A percentile compares a stretch with the other conserved stretches of the same genome.
Evolutionary conservation across 2,329 filamentous ascomycete genomes (phyloP).

Genomic region (Pseudocercospora pini-densiflorae): DNA sequence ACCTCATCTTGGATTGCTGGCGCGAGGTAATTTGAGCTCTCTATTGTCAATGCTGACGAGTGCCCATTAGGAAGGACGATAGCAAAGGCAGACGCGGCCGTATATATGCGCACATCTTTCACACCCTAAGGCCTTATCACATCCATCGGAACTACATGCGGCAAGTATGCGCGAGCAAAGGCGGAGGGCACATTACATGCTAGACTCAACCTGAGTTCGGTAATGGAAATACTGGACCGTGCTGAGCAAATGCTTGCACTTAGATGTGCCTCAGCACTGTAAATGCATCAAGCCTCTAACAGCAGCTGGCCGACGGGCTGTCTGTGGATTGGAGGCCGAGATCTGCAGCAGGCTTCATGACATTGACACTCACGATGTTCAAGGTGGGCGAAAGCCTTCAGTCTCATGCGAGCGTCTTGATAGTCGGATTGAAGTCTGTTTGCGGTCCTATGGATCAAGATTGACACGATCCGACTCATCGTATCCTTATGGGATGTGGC

Average conservation of each 20-base stretch:
- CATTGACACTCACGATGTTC: neutral
- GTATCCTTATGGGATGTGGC: neutral
- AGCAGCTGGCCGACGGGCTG: neutral
- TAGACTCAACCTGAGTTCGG: neutral
- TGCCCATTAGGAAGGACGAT: neutral
- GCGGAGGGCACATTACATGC: neutral
- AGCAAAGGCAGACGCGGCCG: neutral
- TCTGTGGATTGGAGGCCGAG: neutral
- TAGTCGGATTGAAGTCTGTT: neutral
- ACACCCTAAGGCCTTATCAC: neutral
- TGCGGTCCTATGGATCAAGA: neutral
- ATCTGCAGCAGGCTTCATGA: constrained; percentile 1
- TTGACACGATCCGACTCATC: neutral
- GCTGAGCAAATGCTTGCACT: neutral
- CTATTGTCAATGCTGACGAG: neutral
- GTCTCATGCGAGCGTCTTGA: neutral
- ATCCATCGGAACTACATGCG: neutral
- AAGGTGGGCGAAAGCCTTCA: neutral
- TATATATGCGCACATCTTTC: neutral
- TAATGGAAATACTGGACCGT: neutral
- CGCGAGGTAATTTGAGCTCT: neutral
- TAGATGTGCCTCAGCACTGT: neutral
- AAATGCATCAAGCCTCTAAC: neutral
- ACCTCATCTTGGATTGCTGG: neutral
- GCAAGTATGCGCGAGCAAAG: neutral